These are phyloP conservation scores for Beauveria sp. DNA, from an alignment of 2,329 filamentous ascomycete species.

Conservation along the genomic window DNA sequence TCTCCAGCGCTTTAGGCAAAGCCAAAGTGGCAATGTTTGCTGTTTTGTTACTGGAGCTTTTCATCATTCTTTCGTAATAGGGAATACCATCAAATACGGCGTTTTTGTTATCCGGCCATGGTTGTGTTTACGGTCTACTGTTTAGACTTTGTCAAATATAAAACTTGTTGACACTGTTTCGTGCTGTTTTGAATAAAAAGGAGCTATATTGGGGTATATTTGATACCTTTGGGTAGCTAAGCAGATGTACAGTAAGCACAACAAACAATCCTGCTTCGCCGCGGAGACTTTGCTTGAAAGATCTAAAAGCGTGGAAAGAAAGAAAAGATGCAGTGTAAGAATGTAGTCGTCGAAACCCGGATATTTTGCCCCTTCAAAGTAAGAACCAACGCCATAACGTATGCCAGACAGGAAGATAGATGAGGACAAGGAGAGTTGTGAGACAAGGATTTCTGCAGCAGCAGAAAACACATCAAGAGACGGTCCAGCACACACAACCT, in stretches of 20 bases:
- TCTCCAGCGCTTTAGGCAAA: neutral
- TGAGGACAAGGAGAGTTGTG: neutral
- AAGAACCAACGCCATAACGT: neutral
- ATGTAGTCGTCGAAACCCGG: neutral
- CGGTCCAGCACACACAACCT: too few relatives aligned
- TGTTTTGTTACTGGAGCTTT: neutral
- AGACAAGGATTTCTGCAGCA: neutral
- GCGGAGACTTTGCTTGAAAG: too few relatives aligned
- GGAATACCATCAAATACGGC: conserved; percentile 2
- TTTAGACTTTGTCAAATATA: neutral
- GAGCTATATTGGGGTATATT: neutral
- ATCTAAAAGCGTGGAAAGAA: too few relatives aligned
- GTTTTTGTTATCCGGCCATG: neutral
- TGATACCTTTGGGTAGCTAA: neutral
- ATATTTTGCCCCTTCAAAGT: neutral
- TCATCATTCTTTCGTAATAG: neutral
- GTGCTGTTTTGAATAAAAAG: too few relatives aligned
- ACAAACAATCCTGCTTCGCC: too few relatives aligned
- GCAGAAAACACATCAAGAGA: neutral
- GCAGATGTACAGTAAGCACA: neutral
- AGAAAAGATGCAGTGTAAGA: neutral
- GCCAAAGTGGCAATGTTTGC: neutral
- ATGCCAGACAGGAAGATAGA: conserved; percentile 1
- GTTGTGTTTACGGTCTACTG: neutral
- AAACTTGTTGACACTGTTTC: too few relatives aligned